Percentiles rank a stretch among this genome's conserved stretches.
Conservation (phyloP, 306 rosid genomes). For the Vigna unguiculata region DNA sequence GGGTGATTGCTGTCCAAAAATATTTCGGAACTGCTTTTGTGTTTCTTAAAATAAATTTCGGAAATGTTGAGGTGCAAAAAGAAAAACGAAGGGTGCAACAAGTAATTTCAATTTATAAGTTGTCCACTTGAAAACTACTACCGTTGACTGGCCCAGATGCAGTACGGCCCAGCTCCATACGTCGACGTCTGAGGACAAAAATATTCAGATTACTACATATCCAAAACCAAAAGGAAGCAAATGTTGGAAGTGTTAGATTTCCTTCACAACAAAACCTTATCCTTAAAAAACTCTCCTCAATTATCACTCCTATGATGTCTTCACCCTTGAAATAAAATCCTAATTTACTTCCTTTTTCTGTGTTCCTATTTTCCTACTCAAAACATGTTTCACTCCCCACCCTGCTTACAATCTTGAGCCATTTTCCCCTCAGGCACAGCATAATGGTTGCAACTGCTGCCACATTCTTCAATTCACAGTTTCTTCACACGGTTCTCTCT, state of each 20-base stretch:
- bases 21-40: too few species aligned
- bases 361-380: constrained; percentile 1
- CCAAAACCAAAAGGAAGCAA: neutral
- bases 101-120: too few species aligned
- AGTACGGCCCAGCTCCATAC: too few species aligned
- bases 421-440: neutral
- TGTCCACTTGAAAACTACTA: too few species aligned
- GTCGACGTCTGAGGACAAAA: too few species aligned
- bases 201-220: neutral
- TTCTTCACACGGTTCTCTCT: constrained; percentile 56
- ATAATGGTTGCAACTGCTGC: constrained; percentile 54
- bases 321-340: neutral
- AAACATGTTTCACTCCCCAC: constrained; percentile 5
- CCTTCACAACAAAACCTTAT: constrained; percentile 32
- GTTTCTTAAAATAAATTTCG: too few species aligned
- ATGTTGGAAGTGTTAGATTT: constrained; percentile 26
- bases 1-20: too few species aligned
- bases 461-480: constrained; percentile 45
- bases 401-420: neutral
- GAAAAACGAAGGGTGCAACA: too few species aligned
- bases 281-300: neutral
- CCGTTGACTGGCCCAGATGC: too few species aligned
- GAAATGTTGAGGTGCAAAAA: too few species aligned
- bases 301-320: neutral
- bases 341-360: neutral